Percentiles rank a stretch among this genome's conserved stretches.
phyloP scores from a whole-genome alignment of 257 asterid species.

The Solanum pimpinellifolium region DNA sequence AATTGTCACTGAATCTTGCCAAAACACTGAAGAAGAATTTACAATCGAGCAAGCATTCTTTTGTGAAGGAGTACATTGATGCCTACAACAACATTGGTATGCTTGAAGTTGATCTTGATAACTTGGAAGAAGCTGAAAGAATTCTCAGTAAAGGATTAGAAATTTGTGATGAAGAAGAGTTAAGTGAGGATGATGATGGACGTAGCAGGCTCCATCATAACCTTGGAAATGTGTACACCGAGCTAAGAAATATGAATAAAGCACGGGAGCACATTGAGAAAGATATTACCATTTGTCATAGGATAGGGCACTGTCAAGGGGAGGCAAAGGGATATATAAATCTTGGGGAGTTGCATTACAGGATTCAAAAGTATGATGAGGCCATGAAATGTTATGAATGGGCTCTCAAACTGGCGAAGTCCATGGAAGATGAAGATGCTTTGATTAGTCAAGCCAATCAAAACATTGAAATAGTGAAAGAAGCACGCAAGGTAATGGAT shows the following conservation, averaged over 20 bases:
- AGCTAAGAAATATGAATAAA: conserved; percentile 63
- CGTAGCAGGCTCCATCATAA: conserved; percentile 97
- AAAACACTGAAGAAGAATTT: conserved; percentile 38
- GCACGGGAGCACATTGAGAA: conserved; percentile 61
- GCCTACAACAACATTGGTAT: conserved; percentile 91
- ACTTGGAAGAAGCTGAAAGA: conserved; percentile 59
- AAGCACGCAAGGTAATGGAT: conserved; percentile 49
- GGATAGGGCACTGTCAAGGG: conserved; percentile 77
- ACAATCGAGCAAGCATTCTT: conserved; percentile 20
- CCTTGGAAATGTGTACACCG: conserved; percentile 76
- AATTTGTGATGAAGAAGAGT: conserved; percentile 89
- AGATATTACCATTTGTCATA: conserved; percentile 61
- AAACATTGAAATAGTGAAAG: conserved; percentile 51
- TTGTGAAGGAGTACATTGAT: conserved; percentile 72
- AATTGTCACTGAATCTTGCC: conserved; percentile 60
- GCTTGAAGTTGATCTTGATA: conserved; percentile 88
- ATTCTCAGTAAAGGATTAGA: conserved; percentile 48
- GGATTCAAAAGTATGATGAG: conserved; percentile 53
- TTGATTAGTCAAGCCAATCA: conserved; percentile 44
- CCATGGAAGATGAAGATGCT: conserved; percentile 83
- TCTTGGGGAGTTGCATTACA: conserved; percentile 76
- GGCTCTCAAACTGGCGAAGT: conserved; percentile 70
- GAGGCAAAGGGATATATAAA: conserved; percentile 91
- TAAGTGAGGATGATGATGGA: conserved; percentile 50
- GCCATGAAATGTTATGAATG: conserved; percentile 65